Evolutionary conservation across 2,329 filamentous ascomycete genomes (phyloP).

Genomic region (Claviceps pazoutovae): DNA sequence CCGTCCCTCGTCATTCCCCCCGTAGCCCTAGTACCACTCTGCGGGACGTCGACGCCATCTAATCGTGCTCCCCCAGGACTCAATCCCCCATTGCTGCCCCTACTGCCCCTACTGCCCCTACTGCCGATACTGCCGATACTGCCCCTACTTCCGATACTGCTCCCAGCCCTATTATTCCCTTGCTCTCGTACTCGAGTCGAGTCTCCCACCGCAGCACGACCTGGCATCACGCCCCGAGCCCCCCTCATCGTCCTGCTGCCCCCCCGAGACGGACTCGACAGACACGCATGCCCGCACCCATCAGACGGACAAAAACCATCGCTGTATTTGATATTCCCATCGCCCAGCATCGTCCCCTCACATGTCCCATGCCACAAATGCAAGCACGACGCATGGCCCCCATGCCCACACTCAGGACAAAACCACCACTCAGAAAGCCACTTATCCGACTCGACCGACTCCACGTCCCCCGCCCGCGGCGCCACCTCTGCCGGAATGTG

Average conservation of each 20-base stretch:
- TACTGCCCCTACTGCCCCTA: conserved; percentile 6
- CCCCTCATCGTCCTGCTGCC: conserved; percentile 32
- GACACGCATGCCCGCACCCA: conserved; percentile 49
- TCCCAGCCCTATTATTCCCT: conserved; percentile 12
- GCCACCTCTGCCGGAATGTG: conserved; percentile 20
- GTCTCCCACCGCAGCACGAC: conserved; percentile 31
- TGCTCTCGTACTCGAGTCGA: conserved; percentile 13
- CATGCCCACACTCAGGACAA: conserved; percentile 48
- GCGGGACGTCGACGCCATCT: conserved; percentile 34
- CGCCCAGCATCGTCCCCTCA: conserved; percentile 10
- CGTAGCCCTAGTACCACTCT: conserved; percentile 32
- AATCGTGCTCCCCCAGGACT: conserved; percentile 8
- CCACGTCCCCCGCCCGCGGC: conserved; percentile 12
- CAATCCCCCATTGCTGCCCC: conserved; percentile 11
- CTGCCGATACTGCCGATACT: conserved; percentile 4
- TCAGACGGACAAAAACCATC: conserved; percentile 51
- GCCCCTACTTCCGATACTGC: conserved; percentile 9
- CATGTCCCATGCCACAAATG: conserved; percentile 40
- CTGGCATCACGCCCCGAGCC: conserved; percentile 16
- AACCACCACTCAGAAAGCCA: conserved; percentile 43
- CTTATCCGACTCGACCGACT: conserved; percentile 6
- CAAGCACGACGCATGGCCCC: conserved; percentile 47
- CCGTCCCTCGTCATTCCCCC: conserved; percentile 46
- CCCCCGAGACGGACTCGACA: conserved; percentile 41
- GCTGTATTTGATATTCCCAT: conserved; percentile 21